Evolutionary conservation across 768 basidiomycete genomes (phyloP).

Genomic region (Russula sp.): DNA sequence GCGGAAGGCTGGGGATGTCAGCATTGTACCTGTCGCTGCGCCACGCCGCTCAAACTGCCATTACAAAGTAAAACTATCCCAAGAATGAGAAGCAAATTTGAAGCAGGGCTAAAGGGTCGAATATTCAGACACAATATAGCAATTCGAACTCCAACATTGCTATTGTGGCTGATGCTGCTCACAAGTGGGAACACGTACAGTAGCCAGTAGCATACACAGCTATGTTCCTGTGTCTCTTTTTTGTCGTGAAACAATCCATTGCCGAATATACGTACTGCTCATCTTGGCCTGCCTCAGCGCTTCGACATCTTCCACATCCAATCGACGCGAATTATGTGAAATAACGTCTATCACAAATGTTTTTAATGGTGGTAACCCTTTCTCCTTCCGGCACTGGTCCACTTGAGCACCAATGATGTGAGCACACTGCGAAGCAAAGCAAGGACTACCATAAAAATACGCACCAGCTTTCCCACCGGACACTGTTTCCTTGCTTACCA

Average conservation of each 20-base stretch:
- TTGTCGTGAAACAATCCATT: conserved; percentile 59
- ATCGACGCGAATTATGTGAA: conserved; percentile 51
- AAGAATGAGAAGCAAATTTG: no score
- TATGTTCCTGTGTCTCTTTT: neutral
- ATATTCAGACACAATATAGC: no score
- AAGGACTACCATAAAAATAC: conserved; percentile 28
- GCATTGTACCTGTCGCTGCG: no score
- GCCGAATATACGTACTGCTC: conserved; percentile 89
- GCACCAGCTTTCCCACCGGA: conserved; percentile 67
- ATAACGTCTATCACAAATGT: conserved; percentile 88
- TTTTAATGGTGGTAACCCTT: conserved; percentile 52
- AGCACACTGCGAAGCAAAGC: neutral
- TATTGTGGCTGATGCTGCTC: no score
- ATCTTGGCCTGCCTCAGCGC: conserved; percentile 76
- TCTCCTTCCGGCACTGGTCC: conserved; percentile 50
- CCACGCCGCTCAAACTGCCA: no score
- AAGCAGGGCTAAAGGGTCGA: no score
- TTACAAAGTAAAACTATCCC: no score
- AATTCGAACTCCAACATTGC: no score
- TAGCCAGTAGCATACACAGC: neutral
- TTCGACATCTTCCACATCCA: conserved; percentile 62
- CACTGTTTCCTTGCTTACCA: conserved; percentile 86
- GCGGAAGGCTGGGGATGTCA: no score
- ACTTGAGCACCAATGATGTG: conserved; percentile 40
- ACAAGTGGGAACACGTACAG: neutral